Conservation (phyloP, 768 basidiomycete species). For the Rhizopogon vinicolor region DNA sequence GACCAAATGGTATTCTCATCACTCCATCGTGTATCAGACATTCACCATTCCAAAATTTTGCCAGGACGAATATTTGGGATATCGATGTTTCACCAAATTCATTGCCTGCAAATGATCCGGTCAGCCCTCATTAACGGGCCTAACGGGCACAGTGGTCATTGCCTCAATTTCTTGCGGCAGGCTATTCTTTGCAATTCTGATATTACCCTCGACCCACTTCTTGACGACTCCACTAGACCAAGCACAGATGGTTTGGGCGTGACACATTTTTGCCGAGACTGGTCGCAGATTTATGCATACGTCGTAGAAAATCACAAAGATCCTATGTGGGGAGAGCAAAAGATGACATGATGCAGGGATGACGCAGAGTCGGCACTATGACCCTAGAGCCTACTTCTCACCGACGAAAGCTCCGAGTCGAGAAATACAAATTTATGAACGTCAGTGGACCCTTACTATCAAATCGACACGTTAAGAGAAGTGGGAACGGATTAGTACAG, state of each 20-base stretch:
- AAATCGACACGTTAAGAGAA: too few relatives aligned
- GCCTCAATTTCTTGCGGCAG: constrained; percentile 40
- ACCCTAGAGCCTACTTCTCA: too few relatives aligned
- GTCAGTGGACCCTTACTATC: too few relatives aligned
- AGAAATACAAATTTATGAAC: too few relatives aligned
- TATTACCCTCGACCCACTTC: constrained; percentile 38
- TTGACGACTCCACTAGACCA: constrained; percentile 1
- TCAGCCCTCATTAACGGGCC: neutral
- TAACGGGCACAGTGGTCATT: constrained; percentile 26
- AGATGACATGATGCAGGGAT: neutral
- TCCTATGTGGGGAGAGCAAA: neutral
- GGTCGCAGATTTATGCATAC: constrained; percentile 21
- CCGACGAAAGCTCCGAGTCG: too few relatives aligned
- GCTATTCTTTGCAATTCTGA: constrained; percentile 37
- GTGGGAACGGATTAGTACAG: too few relatives aligned
- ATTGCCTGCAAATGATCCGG: constrained; percentile 21
- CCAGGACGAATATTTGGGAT: constrained; percentile 17
- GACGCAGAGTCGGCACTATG: too few relatives aligned
- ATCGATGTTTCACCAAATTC: constrained; percentile 26
- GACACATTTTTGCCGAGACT: constrained; percentile 25
- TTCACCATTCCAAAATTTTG: neutral
- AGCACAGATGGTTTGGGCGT: constrained; percentile 20
- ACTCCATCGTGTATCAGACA: neutral
- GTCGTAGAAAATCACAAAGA: constrained; percentile 15
- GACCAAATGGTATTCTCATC: constrained; percentile 9